A percentile compares a stretch with the other conserved stretches of the same genome.
Evolutionary conservation across 2,329 filamentous ascomycete genomes (phyloP).

Genomic region (Aspergillus piperis): DNA sequence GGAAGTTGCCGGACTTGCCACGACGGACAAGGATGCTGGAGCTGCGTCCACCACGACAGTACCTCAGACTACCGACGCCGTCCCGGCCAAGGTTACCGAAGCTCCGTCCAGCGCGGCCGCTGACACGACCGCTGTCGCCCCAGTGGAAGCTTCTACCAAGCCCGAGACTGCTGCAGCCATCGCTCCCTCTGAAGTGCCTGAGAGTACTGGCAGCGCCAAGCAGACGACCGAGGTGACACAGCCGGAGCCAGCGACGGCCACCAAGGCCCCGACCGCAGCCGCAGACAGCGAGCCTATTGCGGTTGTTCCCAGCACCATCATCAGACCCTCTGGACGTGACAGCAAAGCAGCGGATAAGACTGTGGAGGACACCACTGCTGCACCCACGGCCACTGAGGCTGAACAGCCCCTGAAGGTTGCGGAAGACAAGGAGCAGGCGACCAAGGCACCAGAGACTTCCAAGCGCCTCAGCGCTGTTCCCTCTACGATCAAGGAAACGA

Average conservation of each 20-base stretch:
- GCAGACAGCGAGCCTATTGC: neutral
- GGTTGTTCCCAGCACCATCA: constrained; percentile 3
- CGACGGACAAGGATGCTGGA: neutral
- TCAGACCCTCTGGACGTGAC: neutral
- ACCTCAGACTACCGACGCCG: neutral
- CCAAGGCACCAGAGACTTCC: constrained; percentile 19
- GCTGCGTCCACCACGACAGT: neutral
- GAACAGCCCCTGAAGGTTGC: constrained; percentile 7
- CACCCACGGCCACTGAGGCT: neutral
- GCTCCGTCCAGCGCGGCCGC: neutral
- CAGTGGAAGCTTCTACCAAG: neutral
- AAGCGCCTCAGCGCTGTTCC: constrained; percentile 21
- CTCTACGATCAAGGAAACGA: constrained; percentile 23
- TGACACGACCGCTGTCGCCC: neutral
- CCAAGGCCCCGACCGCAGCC: neutral
- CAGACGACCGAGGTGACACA: neutral
- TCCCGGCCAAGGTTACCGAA: neutral
- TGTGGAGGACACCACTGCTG: neutral
- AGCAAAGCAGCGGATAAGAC: neutral
- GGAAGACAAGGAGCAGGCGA: constrained; percentile 19
- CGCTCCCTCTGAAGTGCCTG: neutral
- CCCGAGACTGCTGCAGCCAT: neutral
- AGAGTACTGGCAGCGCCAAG: neutral
- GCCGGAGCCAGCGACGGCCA: neutral
- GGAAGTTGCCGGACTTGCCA: constrained; percentile 17